Base-by-base conservation (phyloP, 768 basidiomycete species). In the Boletus reticulatus region DNA sequence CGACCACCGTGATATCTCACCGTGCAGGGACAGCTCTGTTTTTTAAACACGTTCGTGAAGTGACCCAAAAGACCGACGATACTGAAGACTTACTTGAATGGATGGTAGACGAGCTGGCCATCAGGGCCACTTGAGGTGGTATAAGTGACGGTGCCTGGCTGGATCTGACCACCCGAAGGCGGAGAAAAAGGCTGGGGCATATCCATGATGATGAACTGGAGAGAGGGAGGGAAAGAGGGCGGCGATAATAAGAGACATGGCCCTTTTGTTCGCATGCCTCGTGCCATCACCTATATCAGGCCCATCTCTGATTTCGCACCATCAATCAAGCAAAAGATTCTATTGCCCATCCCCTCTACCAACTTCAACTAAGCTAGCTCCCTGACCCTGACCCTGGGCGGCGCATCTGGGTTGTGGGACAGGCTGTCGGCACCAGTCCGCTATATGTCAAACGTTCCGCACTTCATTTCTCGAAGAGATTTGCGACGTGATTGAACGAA, bases 21-120 rank as follows among this genome's bases (percentile, higher is more conserved):
- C 87, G 89, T 38, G 88, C 88, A 54, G 85, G 71, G 39, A 89
- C 84, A 52, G 88, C 88, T 73, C 88, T 90, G 55, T 37, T 53
- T 39, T 60, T 64, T 39, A 42, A 48, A 56, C n/a, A 57, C 61
- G 53, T 53, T 52, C 47, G 47, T 64, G 55, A 63, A 48, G 56
- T 19, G 43, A 41, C 43, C 52, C 51, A 50, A 52, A 48, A 32
- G 38, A 46, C 16, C 53, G 13, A 46, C 22, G 50, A 37, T 10
- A 22, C 13, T 45, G 50, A 45, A 44, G 34, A 72, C 83, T 59
- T 63, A 88, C 89, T 76, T 90, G 82, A 89, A 92, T 13, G 84
- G 80, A 64, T 90, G 85, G 67, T 92, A 92, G 51, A 78, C 66
- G 31, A 81, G 52, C 58, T 78, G 75, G 17, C 89, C 89, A 73